These are phyloP conservation scores for Diatrype stigma DNA, from an alignment of 2,329 filamentous ascomycete species.

Conservation along the genomic window DNA sequence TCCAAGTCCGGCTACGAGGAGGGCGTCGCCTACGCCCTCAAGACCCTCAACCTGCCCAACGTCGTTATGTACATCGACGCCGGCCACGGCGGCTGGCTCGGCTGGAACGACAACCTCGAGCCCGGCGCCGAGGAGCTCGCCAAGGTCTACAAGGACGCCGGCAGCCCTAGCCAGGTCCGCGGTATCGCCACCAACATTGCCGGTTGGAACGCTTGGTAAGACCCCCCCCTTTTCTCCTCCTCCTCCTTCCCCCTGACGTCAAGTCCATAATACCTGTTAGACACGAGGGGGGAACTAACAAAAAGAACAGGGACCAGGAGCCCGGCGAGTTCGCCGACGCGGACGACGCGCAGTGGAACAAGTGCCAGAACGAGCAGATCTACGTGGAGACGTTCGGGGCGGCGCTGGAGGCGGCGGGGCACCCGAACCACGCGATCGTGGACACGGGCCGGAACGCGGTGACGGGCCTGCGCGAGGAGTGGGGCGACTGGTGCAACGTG, in stretches of 20 bases:
- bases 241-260: too few species aligned
- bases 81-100: constrained; percentile 57
- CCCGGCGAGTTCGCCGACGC: constrained; percentile 29
- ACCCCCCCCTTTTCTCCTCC: constrained; percentile 11
- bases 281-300: neutral
- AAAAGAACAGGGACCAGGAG: constrained; percentile 18
- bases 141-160: constrained; percentile 47
- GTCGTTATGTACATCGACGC: constrained; percentile 57
- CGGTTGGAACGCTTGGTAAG: constrained; percentile 51
- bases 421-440: constrained; percentile 35
- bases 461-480: constrained; percentile 46
- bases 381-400: constrained; percentile 65
- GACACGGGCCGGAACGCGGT: constrained; percentile 35
- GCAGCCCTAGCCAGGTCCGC: constrained; percentile 47
- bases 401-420: constrained; percentile 49
- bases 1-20: constrained; percentile 46
- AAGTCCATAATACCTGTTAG: too few species aligned
- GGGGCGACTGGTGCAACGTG: constrained; percentile 63
- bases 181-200: constrained; percentile 55
- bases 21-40: constrained; percentile 49
- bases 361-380: constrained; percentile 50
- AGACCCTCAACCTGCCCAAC: constrained; percentile 52
- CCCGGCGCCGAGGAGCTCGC: constrained; percentile 47
- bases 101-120: constrained; percentile 52
- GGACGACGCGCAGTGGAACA: constrained; percentile 40